Conservation (phyloP, 768 basidiomycete genomes). For the Lactifluus hygrophoroides region DNA sequence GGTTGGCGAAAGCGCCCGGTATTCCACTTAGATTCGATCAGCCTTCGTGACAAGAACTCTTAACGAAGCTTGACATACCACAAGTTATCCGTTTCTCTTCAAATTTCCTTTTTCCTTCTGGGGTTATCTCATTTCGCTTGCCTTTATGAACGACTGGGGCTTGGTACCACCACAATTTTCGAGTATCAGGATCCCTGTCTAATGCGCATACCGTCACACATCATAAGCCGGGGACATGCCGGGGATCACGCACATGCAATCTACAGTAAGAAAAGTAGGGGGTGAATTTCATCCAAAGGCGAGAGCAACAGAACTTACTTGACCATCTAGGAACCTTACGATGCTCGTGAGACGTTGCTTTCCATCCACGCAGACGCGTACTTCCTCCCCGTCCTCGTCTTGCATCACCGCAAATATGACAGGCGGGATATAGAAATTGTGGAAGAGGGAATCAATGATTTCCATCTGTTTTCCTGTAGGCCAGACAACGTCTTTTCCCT, state of each 20-base stretch:
- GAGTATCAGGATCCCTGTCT: slow-evolving; percentile 52
- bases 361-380: slow-evolving; percentile 43
- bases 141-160: slow-evolving; percentile 37
- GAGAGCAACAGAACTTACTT: neutral
- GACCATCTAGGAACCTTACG: slow-evolving; percentile 40
- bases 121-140: slow-evolving; percentile 45
- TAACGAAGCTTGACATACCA: slow-evolving; percentile 32
- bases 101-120: slow-evolving; percentile 43
- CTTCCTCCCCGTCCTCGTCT: slow-evolving; percentile 34
- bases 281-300: neutral
- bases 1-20: slow-evolving; percentile 42
- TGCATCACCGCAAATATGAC: slow-evolving; percentile 38
- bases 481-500: slow-evolving; percentile 66
- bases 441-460: slow-evolving; percentile 43
- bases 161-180: slow-evolving; percentile 58
- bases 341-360: slow-evolving; percentile 45
- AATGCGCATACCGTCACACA: slow-evolving; percentile 18
- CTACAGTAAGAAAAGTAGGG: slow-evolving; percentile 27
- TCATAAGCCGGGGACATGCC: slow-evolving; percentile 13
- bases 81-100: slow-evolving; percentile 53
- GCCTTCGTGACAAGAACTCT: neutral
- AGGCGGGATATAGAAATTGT: slow-evolving; percentile 47
- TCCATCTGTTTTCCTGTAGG: slow-evolving; percentile 53
- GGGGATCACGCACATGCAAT: slow-evolving; percentile 42
- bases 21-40: slow-evolving; percentile 42